Percentiles rank a stretch among this genome's conserved stretches.
Evolutionary conservation across 2,329 filamentous ascomycete genomes (phyloP).

Genomic region (Onygena corvina): DNA sequence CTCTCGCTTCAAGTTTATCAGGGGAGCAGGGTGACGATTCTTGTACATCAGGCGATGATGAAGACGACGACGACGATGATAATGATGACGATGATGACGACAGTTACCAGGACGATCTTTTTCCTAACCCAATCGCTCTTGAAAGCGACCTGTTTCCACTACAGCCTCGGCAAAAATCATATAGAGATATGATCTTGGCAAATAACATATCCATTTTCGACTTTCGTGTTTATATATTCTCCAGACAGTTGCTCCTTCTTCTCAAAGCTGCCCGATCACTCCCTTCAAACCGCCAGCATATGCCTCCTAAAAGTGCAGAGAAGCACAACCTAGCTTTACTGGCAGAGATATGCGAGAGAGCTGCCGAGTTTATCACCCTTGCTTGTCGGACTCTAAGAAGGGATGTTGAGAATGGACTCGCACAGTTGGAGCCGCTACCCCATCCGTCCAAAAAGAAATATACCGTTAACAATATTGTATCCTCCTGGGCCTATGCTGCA

Average conservation of each 20-base stretch:
- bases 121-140: constrained; percentile 19
- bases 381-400: constrained; percentile 67
- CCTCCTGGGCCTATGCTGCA: constrained; percentile 36
- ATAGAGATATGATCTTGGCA: constrained; percentile 79
- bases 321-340: constrained; percentile 54
- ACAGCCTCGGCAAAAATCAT: constrained; percentile 58
- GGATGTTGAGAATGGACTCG: constrained; percentile 58
- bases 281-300: constrained; percentile 25
- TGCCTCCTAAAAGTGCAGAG: constrained; percentile 28
- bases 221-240: constrained; percentile 87
- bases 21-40: neutral
- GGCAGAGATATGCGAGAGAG: constrained; percentile 74
- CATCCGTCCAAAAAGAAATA: constrained; percentile 19
- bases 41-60: constrained; percentile 7
- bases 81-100: constrained; percentile 24
- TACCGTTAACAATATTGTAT: constrained; percentile 37
- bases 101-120: constrained; percentile 24
- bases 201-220: constrained; percentile 96
- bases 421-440: constrained; percentile 28
- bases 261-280: constrained; percentile 63
- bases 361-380: constrained; percentile 71
- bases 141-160: constrained; percentile 29
- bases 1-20: constrained; percentile 31
- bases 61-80: constrained; percentile 14
- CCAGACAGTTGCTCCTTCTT: constrained; percentile 70